Conservation (phyloP, 192 early-diverging fungal species). For the Phycomyces blakesleeanus region DNA sequence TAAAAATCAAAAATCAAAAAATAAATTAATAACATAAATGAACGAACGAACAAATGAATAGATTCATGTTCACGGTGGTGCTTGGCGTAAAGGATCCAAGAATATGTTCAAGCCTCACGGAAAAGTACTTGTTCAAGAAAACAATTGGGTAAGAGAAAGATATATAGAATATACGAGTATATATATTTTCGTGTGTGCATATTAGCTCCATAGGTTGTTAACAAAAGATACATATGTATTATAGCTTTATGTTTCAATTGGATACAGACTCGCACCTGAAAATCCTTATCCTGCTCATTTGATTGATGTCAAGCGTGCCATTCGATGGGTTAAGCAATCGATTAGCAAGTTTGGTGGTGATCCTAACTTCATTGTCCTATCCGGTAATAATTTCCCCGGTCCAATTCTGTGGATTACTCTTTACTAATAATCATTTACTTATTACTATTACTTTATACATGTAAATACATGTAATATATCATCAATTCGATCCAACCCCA, state of each 20-base stretch:
- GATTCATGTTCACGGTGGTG: constrained; percentile 66
- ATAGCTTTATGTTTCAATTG: constrained; percentile 61
- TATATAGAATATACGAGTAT: too few relatives aligned
- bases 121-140: constrained; percentile 10
- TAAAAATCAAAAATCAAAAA: too few relatives aligned
- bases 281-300: constrained; percentile 56
- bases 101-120: constrained; percentile 6
- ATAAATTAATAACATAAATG: not conserved
- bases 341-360: constrained; percentile 63
- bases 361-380: constrained; percentile 58
- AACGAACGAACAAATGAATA: constrained; percentile 6
- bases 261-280: constrained; percentile 52
- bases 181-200: too few relatives aligned
- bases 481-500: too few relatives aligned
- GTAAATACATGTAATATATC: too few relatives aligned
- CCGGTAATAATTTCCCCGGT: constrained; percentile 31
- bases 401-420: too few relatives aligned
- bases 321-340: constrained; percentile 65
- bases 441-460: too few relatives aligned
- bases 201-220: too few relatives aligned
- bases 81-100: constrained; percentile 60
- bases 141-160: constrained; percentile 21
- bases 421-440: too few relatives aligned
- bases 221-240: too few relatives aligned
- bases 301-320: constrained; percentile 63